Base-by-base conservation (phyloP, 2,329 filamentous ascomycete species). In the Botrytis fabae region DNA sequence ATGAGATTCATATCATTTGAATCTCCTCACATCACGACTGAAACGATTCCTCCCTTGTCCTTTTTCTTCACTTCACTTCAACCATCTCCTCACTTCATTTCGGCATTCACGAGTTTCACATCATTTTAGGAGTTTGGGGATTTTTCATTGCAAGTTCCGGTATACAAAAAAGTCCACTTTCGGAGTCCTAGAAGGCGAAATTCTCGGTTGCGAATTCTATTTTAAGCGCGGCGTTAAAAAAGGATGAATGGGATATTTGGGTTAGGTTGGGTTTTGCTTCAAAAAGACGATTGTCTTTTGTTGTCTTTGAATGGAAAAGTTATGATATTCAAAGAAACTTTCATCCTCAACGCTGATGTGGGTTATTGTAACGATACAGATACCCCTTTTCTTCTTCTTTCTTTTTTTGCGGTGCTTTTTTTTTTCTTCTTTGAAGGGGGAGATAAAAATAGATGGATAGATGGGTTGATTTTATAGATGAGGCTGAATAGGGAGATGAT, bases 81-180 rank as follows among this genome's bases (percentile, higher is more conserved):
- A 54, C 14, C 12, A 40, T n/a, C 46, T 51, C 38, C 35, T 35
- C 28, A 2, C 59, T 60, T 40, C 46, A 51, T 20, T 73, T 57
- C 62, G 65, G 69, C 54, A 62, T 73, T 54, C 40, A 18, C 68
- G 46, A 61, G 18, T 48, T 70, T 32, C 20, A 54, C 32, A 57
- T 32, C 38, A 38, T 62, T 38, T 48, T 54, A 18, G 28, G 28
- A 62, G 65, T 62, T 61, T 40, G 8, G 59, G 59, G 38, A n/a
- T 61, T n/a, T 22, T 38, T 61, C 2, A 61, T 38, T n/a, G n/a
- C 59, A 46, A 54, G 65, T 35, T 16, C 65, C 38, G 32, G 48
- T 59, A 44, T 69, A 70, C 25, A 74, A 51, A 74, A 74, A 74
- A 72, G 70, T 72, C 46, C 42, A 40, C 69, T 70, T 73, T 57